Evolutionary conservation across 2,329 filamentous ascomycete species (phyloP).

Genomic region (Epichloe coenophiala): DNA sequence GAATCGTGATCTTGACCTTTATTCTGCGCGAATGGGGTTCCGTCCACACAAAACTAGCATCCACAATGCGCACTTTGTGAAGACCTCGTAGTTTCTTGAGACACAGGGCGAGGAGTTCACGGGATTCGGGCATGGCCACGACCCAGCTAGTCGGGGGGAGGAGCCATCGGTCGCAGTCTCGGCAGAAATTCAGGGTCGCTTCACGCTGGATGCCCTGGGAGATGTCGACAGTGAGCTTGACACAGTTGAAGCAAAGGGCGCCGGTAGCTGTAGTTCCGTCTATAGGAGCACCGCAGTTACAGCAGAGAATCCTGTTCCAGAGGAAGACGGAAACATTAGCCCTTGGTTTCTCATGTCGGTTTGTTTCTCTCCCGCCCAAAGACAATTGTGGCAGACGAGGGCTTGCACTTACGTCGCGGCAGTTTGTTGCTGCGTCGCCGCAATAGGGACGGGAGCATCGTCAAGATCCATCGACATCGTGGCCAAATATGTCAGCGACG

Average conservation of each 20-base stretch:
- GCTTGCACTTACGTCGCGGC: slow-evolving; percentile 25
- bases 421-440: slow-evolving; percentile 17
- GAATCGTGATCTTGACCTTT: slow-evolving; percentile 91
- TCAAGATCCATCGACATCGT: slow-evolving; percentile 31
- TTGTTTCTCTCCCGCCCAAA: not conserved
- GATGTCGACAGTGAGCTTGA: slow-evolving; percentile 89
- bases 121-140: slow-evolving; percentile 69
- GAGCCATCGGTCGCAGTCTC: slow-evolving; percentile 89
- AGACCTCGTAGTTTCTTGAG: slow-evolving; percentile 77
- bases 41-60: slow-evolving; percentile 95
- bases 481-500: slow-evolving; percentile 5
- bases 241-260: slow-evolving; percentile 89
- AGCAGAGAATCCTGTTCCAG: slow-evolving; percentile 63
- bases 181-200: slow-evolving; percentile 78
- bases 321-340: not conserved
- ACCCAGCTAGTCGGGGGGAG: slow-evolving; percentile 80
- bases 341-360: not conserved
- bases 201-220: slow-evolving; percentile 85
- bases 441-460: slow-evolving; percentile 26
- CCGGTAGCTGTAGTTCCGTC: slow-evolving; percentile 78
- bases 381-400: not conserved
- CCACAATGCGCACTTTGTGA: slow-evolving; percentile 83
- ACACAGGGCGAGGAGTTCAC: slow-evolving; percentile 85
- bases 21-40: slow-evolving; percentile 89
- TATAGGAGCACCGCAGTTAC: slow-evolving; percentile 92